Evolutionary conservation across 2,329 filamentous ascomycete species (phyloP), one percentile per base, ranked within the genome.

Genomic region (Lachnellula occidentalis): DNA sequence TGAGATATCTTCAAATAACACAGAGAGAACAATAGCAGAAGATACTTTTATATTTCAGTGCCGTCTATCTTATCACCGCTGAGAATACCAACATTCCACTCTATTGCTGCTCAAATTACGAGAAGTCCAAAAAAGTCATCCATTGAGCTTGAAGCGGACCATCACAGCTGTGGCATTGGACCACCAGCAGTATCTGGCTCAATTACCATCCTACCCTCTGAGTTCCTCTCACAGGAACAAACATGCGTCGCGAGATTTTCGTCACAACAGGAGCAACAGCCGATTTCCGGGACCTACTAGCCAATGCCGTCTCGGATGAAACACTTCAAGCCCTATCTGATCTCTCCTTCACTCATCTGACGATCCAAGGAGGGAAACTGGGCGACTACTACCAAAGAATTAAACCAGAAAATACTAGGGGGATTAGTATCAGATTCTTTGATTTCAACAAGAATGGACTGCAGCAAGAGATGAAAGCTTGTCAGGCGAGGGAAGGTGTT

Each of bases 231-330:
- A 45, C 11, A n/a, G 43, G 22, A 39, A 48, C 41, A 36, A 31
- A 24, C 19, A 31, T 52, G 27, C 50, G 27, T 24, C 60, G 61
- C 50, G 62, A 65, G 51, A 94, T 89, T 69, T 88, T 99, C 61
- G 86, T 96, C 53, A 97, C 94, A 0, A 87, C 96, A 31, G 94
- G 94, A 54, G 92, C 94, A 5, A 99, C 92, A 0, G 91, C 92
- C 15, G 82, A 87, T 19, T 99, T 99, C 72, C 77, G 79, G 50
- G 71, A 77, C 6, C 80, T 99, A 2, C 79, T 96, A 53, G 72
- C 78, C 43, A 81, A 86, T 34, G 80, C 86, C 11, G 74, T 95
- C 5, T 73, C 78, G 17, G 72, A 78, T 0, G 63, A 70, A 0
- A 92, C 94, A 66, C 76, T 95, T 58, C 62, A 74, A 5, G 75